Base-by-base conservation (phyloP, 805 yeast genomes). In the Barnettozyma botsteinii region DNA sequence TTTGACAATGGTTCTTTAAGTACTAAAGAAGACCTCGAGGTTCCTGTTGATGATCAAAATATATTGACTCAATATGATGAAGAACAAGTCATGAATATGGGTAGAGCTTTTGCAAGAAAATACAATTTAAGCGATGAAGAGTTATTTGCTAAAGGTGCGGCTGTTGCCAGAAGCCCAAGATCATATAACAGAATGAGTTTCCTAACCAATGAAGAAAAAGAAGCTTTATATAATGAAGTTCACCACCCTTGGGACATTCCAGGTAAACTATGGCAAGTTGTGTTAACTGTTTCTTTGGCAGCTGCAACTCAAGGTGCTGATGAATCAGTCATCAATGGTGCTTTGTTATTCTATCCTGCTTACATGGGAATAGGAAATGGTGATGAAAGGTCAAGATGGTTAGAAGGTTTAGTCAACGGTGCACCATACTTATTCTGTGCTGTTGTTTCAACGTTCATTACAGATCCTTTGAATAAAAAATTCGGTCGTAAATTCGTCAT, bases 301-400 rank as follows among this genome's bases (percentile, higher is more conserved):
- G 89, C 88, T 17, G 84, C 84, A 17, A 82, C 81, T 30, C 87
- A 81, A 58, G 88, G 89, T 59, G 81, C 82, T 80, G 88, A 82
- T 61, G 86, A 82, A 58, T 67, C 85, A 5, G 86, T 82, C 18
- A 75, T 81, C 44, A 81, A 80, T 51, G 89, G 89, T 48, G 88
- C 88, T 7, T 67, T 73, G 39, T 59, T 81, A 38, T 76, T 74
- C 54, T 81, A 77, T 56, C 84, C 85, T 2, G 40, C 48, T 2
- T 70, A 64, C 18, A 68, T 81, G 55, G 80, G 79, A 3, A 66
- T 82, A 32, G 70, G 64, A 15, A 51, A 59, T 15, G 69, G 59
- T 17, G 65, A 69, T 33, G 64, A 71, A 33, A 59, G 75, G 50
- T 69, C 76, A 32, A 71, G 73, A 37, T 75, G 81, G 73, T 57